Base-by-base conservation (phyloP, 2,329 filamentous ascomycete species). In the Exophiala sp. region DNA sequence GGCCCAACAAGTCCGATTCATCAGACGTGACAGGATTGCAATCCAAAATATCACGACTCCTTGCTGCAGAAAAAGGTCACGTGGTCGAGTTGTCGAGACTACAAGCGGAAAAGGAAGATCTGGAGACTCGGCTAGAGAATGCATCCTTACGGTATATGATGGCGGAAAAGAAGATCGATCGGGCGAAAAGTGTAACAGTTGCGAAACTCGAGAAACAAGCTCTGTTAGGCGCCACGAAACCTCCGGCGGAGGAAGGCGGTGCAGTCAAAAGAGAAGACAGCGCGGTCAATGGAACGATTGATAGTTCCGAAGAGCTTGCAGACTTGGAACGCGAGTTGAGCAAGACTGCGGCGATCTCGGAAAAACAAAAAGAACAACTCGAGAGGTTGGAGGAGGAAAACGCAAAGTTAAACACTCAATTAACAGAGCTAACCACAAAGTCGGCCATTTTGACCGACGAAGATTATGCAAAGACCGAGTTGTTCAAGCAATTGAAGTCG, bases 151-250 rank as follows among this genome's bases (percentile, higher is more conserved):
- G 94, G 61, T 97, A 95, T 66, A 89, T 97, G 76, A 89, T 95
- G 63, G 94, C 94, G 0, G 94, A 99, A 70, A 95, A 95, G 75
- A 94, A 91, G 69, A 78, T 97, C 48, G 94, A 99, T 69, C 84
- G 94, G 40, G 83, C 87, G 20, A 92, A 89, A 71, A 99, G 94
- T 67, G 76, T 85, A 12, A 91, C 95, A 53, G 91, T 96, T 1
- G 88, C 91, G 58, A 96, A 95, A 69, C 73, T 99, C 55, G 94
- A 97, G 69, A 88, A 90, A 65, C 89, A 96, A 72, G 91, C 91
- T 32, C 82, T 91, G 47, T 81, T 88, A 54, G 86, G 86, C 53
- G 83, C 81, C 11, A 71, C 72, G 40, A 57, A 78, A 74, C 58
- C 73, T 29, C 72, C 70, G 34, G 73, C 75, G 14, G 75, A 76